Evolutionary conservation across 2,329 filamentous ascomycete genomes (phyloP).

Genomic region (Pyrenochaeta sp.): DNA sequence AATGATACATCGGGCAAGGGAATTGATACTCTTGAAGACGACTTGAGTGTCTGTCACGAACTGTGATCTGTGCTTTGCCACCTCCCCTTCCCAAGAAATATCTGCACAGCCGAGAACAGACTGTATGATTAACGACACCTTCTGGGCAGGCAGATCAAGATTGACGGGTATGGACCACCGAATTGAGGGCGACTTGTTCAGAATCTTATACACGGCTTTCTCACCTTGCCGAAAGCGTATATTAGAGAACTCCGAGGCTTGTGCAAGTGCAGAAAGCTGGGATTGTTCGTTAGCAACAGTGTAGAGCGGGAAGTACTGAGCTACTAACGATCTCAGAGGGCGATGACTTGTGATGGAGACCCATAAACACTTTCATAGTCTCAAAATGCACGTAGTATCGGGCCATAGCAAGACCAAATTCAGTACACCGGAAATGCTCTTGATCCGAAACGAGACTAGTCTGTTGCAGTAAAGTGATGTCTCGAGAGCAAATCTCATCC

Average conservation of each 20-base stretch:
- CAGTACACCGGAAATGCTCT: constrained; percentile 66
- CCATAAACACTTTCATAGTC: constrained; percentile 76
- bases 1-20: constrained; percentile 76
- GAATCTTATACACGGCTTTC: constrained; percentile 71
- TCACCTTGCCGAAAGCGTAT: constrained; percentile 75
- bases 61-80: constrained; percentile 62
- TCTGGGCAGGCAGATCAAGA: constrained; percentile 72
- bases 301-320: not conserved
- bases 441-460: constrained; percentile 62
- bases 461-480: constrained; percentile 70
- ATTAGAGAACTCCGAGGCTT: constrained; percentile 76
- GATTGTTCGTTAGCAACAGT: constrained; percentile 7
- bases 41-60: constrained; percentile 67
- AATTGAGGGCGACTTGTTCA: constrained; percentile 74
- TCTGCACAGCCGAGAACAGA: constrained; percentile 73
- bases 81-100: constrained; percentile 59
- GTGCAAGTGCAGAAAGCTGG: constrained; percentile 70
- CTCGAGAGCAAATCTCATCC: constrained; percentile 73
- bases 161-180: constrained; percentile 75
- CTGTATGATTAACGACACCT: constrained; percentile 80
- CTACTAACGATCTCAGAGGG: constrained; percentile 72
- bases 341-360: constrained; percentile 66
- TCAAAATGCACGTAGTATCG: constrained; percentile 80
- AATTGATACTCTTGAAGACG: constrained; percentile 73
- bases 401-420: constrained; percentile 82